Percentiles rank a stretch among this genome's conserved stretches.
phyloP scores from a whole-genome alignment of 225 moss, liverwort and hornwort genomes.

The Takakia lepidozioides region DNA sequence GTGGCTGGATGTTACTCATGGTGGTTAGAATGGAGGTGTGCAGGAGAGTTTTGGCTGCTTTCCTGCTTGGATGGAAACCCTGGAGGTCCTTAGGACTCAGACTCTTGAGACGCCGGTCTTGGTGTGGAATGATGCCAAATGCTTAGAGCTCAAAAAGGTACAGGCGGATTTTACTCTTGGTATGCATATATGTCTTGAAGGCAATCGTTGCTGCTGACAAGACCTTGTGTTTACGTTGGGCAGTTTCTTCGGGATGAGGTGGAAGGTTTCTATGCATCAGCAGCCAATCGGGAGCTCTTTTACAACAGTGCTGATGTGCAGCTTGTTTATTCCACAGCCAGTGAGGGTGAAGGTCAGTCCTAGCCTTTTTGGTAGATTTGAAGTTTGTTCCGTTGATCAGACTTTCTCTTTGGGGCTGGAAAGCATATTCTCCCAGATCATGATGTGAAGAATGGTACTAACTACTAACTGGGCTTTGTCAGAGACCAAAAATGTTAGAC shows the following conservation, averaged over 20 bases:
- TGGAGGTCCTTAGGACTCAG: slow-evolving; percentile 70
- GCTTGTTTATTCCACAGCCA: slow-evolving; percentile 81
- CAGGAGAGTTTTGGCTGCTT: slow-evolving; percentile 38
- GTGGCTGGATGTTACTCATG: neutral
- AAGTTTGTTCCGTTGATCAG: no score
- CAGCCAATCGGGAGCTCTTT: slow-evolving; percentile 59
- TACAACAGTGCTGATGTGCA: slow-evolving; percentile 91
- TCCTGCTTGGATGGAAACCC: slow-evolving; percentile 80
- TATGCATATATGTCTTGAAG: no score
- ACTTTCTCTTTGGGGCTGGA: no score
- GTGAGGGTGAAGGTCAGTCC: slow-evolving; percentile 95
- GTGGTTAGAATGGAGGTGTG: neutral
- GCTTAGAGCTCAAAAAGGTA: slow-evolving; percentile 85
- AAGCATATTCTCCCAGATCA: no score
- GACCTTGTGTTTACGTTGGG: slow-evolving; percentile 6
- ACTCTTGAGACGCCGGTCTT: slow-evolving; percentile 88
- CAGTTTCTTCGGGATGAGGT: slow-evolving; percentile 94
- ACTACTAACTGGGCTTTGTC: no score
- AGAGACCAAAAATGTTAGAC: no score
- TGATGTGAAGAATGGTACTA: no score
- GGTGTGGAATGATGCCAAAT: slow-evolving; percentile 97
- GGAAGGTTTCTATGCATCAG: slow-evolving; percentile 64
- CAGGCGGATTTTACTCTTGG: neutral
- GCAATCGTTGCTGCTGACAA: no score
- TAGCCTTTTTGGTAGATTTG: no score